These are phyloP conservation scores for Botryosphaeria dothidea DNA, from an alignment of 2,329 filamentous ascomycete species.

Conservation along the genomic window DNA sequence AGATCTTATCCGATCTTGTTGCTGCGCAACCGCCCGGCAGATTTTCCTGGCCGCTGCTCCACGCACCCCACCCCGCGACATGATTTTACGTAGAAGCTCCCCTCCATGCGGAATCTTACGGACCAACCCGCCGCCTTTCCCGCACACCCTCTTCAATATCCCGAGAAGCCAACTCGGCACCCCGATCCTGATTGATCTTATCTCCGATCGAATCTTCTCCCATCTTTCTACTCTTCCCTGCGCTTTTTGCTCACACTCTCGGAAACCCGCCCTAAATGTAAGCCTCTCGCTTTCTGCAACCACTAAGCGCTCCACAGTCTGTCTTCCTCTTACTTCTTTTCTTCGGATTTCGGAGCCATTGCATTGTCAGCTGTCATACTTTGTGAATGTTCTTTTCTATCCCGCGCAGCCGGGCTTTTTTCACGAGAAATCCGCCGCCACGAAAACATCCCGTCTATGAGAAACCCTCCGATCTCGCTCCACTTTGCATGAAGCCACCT, in stretches of 20 bases:
- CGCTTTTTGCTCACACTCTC: neutral
- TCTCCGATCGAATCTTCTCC: neutral
- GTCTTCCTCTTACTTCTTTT: neutral
- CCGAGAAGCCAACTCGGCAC: neutral
- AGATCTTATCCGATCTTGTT: neutral
- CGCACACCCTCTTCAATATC: neutral
- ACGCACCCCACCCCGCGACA: neutral
- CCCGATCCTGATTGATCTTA: constrained; percentile 2
- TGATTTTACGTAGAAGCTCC: constrained; percentile 3
- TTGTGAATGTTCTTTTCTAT: neutral
- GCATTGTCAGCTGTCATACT: neutral
- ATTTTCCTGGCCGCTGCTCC: neutral
- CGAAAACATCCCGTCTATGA: too few species aligned
- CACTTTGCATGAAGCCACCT: neutral
- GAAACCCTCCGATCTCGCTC: neutral
- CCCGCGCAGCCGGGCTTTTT: neutral
- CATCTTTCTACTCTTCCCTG: neutral
- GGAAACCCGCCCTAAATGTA: neutral
- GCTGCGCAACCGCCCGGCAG: constrained; percentile 3
- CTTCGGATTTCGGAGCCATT: neutral
- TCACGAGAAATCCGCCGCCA: neutral
- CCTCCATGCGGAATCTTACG: neutral
- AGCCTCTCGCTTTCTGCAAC: neutral
- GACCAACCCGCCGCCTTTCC: neutral
- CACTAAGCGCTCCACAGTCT: neutral